phyloP scores from a whole-genome alignment of 2,329 filamentous ascomycete species.

The Chalaropsis thielavioides region DNA sequence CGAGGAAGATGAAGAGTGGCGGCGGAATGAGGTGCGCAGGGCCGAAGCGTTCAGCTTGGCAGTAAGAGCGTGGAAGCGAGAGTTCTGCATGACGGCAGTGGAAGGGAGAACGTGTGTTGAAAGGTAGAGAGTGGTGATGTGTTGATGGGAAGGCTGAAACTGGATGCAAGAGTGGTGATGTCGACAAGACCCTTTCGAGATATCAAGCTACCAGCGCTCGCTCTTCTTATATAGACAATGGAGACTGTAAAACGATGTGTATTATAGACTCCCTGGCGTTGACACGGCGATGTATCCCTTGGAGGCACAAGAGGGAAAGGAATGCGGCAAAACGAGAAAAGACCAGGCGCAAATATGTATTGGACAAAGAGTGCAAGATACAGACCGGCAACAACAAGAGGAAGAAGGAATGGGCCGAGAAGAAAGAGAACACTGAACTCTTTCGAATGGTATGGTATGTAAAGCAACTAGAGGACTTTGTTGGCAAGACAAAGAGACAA shows the following conservation, averaged over 20 bases:
- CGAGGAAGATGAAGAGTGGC: conserved; percentile 33
- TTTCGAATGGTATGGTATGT: conserved; percentile 9
- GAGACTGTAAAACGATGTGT: not conserved
- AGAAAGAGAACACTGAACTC: conserved; percentile 17
- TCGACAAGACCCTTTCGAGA: not conserved
- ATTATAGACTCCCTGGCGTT: conserved; percentile 8
- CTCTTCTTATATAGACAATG: not conserved
- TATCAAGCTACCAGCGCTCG: conserved; percentile 2
- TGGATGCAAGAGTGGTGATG: not conserved
- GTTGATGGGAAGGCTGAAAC: not conserved
- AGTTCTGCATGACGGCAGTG: conserved; percentile 30
- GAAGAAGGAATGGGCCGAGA: conserved; percentile 12
- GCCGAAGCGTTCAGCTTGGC: conserved; percentile 35
- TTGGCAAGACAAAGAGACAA: conserved; percentile 7
- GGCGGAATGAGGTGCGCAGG: conserved; percentile 40
- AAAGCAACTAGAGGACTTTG: not conserved
- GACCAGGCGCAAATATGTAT: conserved; percentile 15
- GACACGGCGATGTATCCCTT: conserved; percentile 10
- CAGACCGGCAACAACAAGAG: conserved; percentile 4
- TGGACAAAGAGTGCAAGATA: conserved; percentile 3
- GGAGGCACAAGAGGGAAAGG: conserved; percentile 10
- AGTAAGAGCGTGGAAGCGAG: conserved; percentile 36
- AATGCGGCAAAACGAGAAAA: conserved; percentile 13
- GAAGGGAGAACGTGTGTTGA: not conserved
- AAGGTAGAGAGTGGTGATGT: not conserved